Base-by-base conservation (phyloP, 192 early-diverging fungal species). In the Dissophora globulifera region DNA sequence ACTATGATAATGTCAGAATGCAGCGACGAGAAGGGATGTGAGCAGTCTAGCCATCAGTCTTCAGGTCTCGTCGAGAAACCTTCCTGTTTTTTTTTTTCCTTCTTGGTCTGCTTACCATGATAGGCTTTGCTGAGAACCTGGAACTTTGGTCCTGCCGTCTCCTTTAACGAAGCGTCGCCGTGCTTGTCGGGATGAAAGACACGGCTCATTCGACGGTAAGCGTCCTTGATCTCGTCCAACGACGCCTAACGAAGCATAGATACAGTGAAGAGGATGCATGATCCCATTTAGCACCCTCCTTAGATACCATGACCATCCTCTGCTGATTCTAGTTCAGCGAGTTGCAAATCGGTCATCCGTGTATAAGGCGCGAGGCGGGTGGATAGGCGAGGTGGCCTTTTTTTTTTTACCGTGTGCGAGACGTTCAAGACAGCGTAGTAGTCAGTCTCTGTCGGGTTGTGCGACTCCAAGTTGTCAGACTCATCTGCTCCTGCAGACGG, bases 131-230 rank as follows among this genome's bases (percentile, higher is more conserved):
- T 85, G 57, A 93, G 90, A 17, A 69, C 61, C 43, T 88, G 88
- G 61, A 93, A 90, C 72, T 92, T 86, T 4, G 80, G 78, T 64
- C 87, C 90, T 3, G 93, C 93, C 49, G 86, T 71, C 49, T 84
- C 81, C 29, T 87, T 86, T 46, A 79, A 79, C 23, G 82, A 81
- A 12, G 82, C 70, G 47, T 81, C 64, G 15, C 67, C 74, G 63
- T 93, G 91, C 57, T 88, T 87, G 72, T 94, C 93, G 1, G 93
- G 93, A 61, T 94, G 92, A 72, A 92, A 94, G 41, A 87, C 68
- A 43, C 83, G 80, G 59, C 89, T 92, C 49, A 92, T 61, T 1
- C 83, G 82, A 58, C 83, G 85, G 80, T 91, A 92, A 22, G 91
- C 82, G 16, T 91, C 89, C 57, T 88, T 88, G 22, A 94, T 85